Percentiles rank a stretch among this genome's conserved stretches.
Evolutionary conservation across 495 filamentous ascomycete genomes (phyloP).

Genomic region (Achaetomiella virescens): DNA sequence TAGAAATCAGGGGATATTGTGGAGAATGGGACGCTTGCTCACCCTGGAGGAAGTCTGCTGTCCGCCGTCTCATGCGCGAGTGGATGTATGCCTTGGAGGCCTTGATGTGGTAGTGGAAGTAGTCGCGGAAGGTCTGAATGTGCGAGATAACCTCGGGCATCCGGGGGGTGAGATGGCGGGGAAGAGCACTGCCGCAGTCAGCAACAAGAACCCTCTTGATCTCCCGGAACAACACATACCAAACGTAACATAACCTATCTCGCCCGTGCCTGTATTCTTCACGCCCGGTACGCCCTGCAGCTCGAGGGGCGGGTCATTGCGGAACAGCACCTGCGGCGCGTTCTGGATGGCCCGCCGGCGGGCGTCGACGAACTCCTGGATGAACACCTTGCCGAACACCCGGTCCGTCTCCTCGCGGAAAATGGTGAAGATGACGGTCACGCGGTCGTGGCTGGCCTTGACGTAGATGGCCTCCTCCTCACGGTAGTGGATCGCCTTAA

Average conservation of each 20-base stretch:
- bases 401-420: constrained; percentile 97
- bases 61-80: constrained; percentile 91
- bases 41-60: constrained; percentile 97
- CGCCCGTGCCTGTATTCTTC: constrained; percentile 61
- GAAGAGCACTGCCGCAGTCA: constrained; percentile 70
- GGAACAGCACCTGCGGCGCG: constrained; percentile 95
- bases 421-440: constrained; percentile 97
- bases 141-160: constrained; percentile 94
- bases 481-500: constrained; percentile 95
- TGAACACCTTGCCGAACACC: constrained; percentile 94
- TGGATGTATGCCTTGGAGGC: constrained; percentile 97
- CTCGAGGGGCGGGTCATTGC: constrained; percentile 90
- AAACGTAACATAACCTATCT: constrained; percentile 96
- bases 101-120: constrained; percentile 99
- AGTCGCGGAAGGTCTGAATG: constrained; percentile 99
- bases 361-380: constrained; percentile 93
- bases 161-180: constrained; percentile 81
- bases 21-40: neutral
- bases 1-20: neutral
- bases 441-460: constrained; percentile 92
- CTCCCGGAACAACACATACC: too few species aligned
- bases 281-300: constrained; percentile 80
- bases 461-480: constrained; percentile 99
- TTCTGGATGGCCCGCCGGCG: constrained; percentile 92
- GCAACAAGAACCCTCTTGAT: neutral